These are phyloP conservation scores for Salinomyces thailandicus DNA, from an alignment of 2,329 filamentous ascomycete genomes.

Conservation along the genomic window DNA sequence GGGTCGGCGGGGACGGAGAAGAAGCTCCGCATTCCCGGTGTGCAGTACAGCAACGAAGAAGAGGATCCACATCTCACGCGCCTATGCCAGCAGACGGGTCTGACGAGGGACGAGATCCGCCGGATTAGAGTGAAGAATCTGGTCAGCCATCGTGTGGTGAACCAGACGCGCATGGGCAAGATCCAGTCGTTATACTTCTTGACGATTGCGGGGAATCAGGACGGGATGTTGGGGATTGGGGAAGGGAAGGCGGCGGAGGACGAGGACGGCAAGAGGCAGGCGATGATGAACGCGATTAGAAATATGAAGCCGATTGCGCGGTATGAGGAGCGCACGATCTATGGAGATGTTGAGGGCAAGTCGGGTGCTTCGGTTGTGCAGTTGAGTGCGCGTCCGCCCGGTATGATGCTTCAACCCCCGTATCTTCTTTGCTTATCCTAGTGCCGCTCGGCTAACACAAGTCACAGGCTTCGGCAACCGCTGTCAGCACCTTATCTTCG, in stretches of 20 bases:
- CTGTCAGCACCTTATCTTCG: conserved; percentile 82
- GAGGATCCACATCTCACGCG: conserved; percentile 38
- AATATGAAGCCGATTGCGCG: conserved; percentile 88
- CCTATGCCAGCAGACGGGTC: conserved; percentile 48
- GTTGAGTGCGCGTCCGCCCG: conserved; percentile 73
- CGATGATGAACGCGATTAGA: conserved; percentile 68
- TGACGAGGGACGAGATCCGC: conserved; percentile 37
- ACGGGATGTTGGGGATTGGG: conserved; percentile 78
- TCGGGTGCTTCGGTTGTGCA: conserved; percentile 78
- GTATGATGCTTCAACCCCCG: conserved; percentile 39
- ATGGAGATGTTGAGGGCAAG: conserved; percentile 72
- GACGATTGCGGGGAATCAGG: conserved; percentile 73
- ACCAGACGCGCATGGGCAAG: conserved; percentile 96
- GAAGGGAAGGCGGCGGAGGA: conserved; percentile 77
- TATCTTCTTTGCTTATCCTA: conserved; percentile 1
- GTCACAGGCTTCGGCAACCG: conserved; percentile 82
- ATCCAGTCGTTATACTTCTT: conserved; percentile 66
- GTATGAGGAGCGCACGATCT: conserved; percentile 89
- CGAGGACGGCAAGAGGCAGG: conserved; percentile 57
- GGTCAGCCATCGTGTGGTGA: conserved; percentile 63
- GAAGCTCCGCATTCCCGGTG: conserved; percentile 23
- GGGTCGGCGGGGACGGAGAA: conserved; percentile 4
- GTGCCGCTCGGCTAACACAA: too few relatives aligned
- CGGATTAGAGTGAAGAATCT: conserved; percentile 59
- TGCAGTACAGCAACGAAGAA: conserved; percentile 16